phyloP scores from a whole-genome alignment of 1,284 basidiomycete species.

The Cystobasidium pallidum region DNA sequence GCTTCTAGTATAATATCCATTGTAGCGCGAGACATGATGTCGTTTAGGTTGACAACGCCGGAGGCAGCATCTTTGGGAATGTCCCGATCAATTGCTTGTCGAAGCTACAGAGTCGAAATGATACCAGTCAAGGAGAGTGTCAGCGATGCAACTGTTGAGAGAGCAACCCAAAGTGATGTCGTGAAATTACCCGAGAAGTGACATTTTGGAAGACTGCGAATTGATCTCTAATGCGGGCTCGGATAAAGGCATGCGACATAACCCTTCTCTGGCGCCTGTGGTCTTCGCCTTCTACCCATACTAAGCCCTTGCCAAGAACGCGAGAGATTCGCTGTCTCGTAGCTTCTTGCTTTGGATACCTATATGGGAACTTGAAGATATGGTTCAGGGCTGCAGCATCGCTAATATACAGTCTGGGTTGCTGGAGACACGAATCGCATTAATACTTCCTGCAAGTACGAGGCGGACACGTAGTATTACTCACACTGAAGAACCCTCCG shows the following conservation, averaged over 20 bases:
- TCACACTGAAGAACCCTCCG: constrained; percentile 22
- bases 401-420: constrained; percentile 23
- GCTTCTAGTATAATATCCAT: constrained; percentile 27
- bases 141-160: background rate
- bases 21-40: constrained; percentile 23
- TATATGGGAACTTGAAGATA: constrained; percentile 23
- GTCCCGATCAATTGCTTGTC: constrained; percentile 17
- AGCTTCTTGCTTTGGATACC: constrained; percentile 25
- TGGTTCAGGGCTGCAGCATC: constrained; percentile 25
- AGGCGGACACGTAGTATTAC: background rate
- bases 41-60: constrained; percentile 20
- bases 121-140: background rate
- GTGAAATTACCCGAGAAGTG: background rate
- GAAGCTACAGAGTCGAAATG: constrained; percentile 5
- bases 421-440: background rate
- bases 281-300: constrained; percentile 56
- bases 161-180: background rate
- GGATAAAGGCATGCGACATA: constrained; percentile 22
- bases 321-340: constrained; percentile 23
- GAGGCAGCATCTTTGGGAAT: constrained; percentile 6
- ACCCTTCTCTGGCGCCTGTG: constrained; percentile 20
- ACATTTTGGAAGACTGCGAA: constrained; percentile 25
- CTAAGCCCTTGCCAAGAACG: constrained; percentile 46
- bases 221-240: constrained; percentile 12
- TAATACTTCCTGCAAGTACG: background rate